phyloP scores from a whole-genome alignment of 2,329 filamentous ascomycete species.

The Cordyceps farinosa region DNA sequence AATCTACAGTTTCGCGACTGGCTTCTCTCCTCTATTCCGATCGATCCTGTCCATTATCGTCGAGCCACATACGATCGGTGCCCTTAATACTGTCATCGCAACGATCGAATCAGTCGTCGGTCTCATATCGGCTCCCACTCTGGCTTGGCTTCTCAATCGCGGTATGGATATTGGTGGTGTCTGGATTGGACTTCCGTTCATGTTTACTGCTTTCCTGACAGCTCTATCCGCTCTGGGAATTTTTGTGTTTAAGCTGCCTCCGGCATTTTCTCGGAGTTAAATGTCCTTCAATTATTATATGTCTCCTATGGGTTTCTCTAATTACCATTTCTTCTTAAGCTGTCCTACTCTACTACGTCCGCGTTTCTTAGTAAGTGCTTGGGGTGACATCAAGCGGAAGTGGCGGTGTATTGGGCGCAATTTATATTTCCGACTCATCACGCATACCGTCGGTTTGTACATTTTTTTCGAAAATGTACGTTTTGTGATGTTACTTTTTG shows the following conservation, averaged over 20 bases:
- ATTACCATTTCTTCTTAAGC: too few species aligned
- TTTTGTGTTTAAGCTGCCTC: conserved; percentile 29
- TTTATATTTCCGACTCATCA: background rate
- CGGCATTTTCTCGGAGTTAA: background rate
- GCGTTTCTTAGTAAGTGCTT: too few species aligned
- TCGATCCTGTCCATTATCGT: conserved; percentile 52
- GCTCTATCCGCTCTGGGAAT: conserved; percentile 29
- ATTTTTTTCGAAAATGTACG: too few species aligned
- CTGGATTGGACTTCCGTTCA: conserved; percentile 50
- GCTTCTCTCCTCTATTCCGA: conserved; percentile 42
- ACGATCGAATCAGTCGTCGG: conserved; percentile 48
- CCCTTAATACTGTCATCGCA: conserved; percentile 50
- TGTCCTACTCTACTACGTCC: too few species aligned
- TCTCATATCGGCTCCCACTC: conserved; percentile 43
- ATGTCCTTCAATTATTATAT: background rate
- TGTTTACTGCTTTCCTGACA: conserved; percentile 35
- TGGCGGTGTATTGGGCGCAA: background rate
- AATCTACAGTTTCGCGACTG: conserved; percentile 43
- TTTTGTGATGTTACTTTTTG: too few species aligned
- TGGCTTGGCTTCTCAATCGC: conserved; percentile 44
- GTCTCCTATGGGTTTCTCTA: background rate
- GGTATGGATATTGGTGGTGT: conserved; percentile 45
- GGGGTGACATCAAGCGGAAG: too few species aligned
- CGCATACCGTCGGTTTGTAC: too few species aligned
- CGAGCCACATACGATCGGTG: conserved; percentile 50